Evolutionary conservation across 176 grass and related monocot species (phyloP).

Genomic region (Carex myosuroides): DNA sequence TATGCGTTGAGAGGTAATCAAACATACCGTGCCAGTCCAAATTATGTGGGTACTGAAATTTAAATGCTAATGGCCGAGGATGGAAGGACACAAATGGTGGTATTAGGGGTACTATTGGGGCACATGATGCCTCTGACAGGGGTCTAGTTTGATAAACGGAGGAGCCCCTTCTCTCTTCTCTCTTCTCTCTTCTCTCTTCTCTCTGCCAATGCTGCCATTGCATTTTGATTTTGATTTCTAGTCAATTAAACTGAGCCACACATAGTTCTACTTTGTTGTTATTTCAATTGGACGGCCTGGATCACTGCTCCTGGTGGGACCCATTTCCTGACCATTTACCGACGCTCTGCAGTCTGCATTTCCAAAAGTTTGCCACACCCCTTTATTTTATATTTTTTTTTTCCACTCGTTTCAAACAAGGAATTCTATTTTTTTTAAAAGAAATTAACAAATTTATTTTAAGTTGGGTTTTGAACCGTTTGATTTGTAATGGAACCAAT

Average conservation of each 20-base stretch:
- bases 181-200: background rate
- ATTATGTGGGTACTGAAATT: background rate
- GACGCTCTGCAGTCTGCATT: background rate
- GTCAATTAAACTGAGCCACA: background rate
- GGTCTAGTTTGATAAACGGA: constrained; percentile 31
- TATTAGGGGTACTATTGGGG: constrained; percentile 25
- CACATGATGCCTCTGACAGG: constrained; percentile 42
- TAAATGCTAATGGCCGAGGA: background rate
- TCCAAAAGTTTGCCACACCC: background rate
- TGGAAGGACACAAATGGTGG: background rate
- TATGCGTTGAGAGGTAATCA: background rate
- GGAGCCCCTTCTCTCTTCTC: background rate
- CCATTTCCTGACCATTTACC: background rate
- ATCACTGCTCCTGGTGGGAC: background rate
- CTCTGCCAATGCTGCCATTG: background rate
- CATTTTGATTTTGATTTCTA: constrained; percentile 14
- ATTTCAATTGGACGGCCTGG: background rate
- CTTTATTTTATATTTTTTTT: too few relatives aligned
- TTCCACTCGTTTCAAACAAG: too few relatives aligned
- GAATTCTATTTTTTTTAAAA: too few relatives aligned
- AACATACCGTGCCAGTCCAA: constrained; percentile 7
- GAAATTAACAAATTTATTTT: too few relatives aligned
- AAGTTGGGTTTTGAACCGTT: too few relatives aligned
- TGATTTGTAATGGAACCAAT: too few relatives aligned
- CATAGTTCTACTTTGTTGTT: constrained; percentile 16